Evolutionary conservation across 2,329 filamentous ascomycete genomes (phyloP).

Genomic region (Alternaria sp.): DNA sequence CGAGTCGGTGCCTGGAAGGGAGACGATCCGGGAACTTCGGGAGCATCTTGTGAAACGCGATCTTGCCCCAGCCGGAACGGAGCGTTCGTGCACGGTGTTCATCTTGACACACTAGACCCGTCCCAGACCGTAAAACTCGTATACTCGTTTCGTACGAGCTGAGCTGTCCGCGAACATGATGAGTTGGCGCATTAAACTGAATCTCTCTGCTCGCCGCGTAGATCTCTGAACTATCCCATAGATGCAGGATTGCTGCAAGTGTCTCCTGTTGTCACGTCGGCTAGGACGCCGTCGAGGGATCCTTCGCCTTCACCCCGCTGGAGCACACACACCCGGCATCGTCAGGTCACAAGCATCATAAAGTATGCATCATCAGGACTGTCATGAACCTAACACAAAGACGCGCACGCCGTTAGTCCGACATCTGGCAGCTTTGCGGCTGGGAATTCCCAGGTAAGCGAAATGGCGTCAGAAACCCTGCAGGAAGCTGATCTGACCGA

Average conservation of each 20-base stretch:
- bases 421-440: neutral
- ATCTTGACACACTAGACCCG: neutral
- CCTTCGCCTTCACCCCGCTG: neutral
- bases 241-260: neutral
- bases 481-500: neutral
- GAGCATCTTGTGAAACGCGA: neutral
- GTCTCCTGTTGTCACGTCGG: neutral
- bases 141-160: neutral
- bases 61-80: neutral
- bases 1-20: neutral
- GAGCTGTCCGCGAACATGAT: neutral
- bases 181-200: neutral
- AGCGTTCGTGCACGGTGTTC: neutral
- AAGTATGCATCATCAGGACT: neutral
- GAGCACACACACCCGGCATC: neutral
- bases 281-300: neutral
- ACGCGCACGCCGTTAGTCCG: neutral
- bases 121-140: neutral
- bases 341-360: neutral
- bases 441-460: neutral
- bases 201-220: neutral
- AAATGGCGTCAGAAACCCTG: neutral
- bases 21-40: neutral
- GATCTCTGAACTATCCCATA: neutral
- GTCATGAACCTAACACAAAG: neutral